These are phyloP conservation scores for Diaporthe vexans DNA, from an alignment of 2,329 filamentous ascomycete genomes.

Conservation along the genomic window DNA sequence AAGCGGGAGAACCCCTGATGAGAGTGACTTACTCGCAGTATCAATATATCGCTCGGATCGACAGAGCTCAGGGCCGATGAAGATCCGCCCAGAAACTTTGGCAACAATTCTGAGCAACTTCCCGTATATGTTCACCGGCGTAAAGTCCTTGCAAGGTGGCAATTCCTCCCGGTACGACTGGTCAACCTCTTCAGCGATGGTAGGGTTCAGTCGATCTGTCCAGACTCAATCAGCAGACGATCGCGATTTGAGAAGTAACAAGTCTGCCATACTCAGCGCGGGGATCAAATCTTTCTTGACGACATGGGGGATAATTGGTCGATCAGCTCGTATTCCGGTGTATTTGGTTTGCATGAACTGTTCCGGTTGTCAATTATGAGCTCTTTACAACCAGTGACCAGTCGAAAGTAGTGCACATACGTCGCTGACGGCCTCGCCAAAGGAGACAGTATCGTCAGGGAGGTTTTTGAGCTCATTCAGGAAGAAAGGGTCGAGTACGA, in stretches of 20 bases:
- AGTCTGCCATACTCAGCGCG: conserved; percentile 30
- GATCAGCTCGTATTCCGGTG: conserved; percentile 28
- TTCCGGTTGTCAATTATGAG: neutral
- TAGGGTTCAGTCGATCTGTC: conserved; percentile 53
- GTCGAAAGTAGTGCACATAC: conserved; percentile 2
- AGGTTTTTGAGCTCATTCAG: conserved; percentile 39
- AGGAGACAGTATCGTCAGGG: conserved; percentile 36
- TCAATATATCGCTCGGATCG: conserved; percentile 60
- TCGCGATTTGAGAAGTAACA: neutral
- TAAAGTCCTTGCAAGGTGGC: conserved; percentile 56
- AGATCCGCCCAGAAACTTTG: conserved; percentile 61
- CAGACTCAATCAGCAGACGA: neutral
- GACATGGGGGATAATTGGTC: conserved; percentile 37
- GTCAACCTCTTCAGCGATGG: conserved; percentile 55
- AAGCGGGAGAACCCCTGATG: neutral
- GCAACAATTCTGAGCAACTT: conserved; percentile 61
- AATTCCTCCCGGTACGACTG: conserved; percentile 52
- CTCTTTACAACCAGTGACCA: neutral
- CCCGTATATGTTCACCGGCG: conserved; percentile 55
- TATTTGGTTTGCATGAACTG: conserved; percentile 40
- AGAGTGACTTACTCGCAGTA: conserved; percentile 49
- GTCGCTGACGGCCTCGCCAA: conserved; percentile 33
- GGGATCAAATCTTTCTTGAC: conserved; percentile 39
- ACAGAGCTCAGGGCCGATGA: conserved; percentile 62
- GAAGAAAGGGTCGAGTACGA: conserved; percentile 32